phyloP scores from a whole-genome alignment of 805 yeast genomes.

The Saturnispora sekii region DNA sequence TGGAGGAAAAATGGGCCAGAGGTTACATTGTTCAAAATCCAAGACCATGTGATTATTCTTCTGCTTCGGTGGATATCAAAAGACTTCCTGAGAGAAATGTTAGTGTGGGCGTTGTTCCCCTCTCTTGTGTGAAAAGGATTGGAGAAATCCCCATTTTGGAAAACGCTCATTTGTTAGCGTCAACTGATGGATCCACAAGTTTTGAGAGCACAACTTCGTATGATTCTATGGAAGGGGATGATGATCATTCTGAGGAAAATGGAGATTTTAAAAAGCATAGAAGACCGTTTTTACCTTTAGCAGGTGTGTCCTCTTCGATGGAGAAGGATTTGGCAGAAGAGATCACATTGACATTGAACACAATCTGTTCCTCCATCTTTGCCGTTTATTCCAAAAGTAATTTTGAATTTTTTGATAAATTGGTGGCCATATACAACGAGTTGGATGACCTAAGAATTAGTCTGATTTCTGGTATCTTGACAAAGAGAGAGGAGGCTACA shows the following conservation, averaged over 20 bases:
- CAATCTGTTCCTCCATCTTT: conserved; percentile 54
- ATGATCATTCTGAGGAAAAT: conserved; percentile 6
- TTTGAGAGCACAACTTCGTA: conserved; percentile 7
- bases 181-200: conserved; percentile 3
- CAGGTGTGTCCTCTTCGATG: conserved; percentile 31
- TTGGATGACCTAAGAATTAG: conserved; percentile 51
- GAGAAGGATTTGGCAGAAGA: conserved; percentile 40
- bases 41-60: conserved; percentile 56
- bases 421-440: conserved; percentile 42
- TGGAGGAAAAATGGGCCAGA: conserved; percentile 53
- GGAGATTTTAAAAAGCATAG: conserved; percentile 6
- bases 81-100: conserved; percentile 49
- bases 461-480: conserved; percentile 40
- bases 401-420: conserved; percentile 48
- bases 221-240: conserved; percentile 11
- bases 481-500: conserved; percentile 39
- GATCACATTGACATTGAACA: conserved; percentile 44
- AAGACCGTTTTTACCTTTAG: conserved; percentile 47
- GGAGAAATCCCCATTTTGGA: conserved; percentile 25
- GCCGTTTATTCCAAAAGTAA: conserved; percentile 66
- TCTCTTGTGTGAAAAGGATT: conserved; percentile 39
- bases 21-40: conserved; percentile 67
- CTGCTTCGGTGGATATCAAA: conserved; percentile 51
- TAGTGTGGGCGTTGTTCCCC: conserved; percentile 52
- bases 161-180: background rate